These are phyloP conservation scores for Verbena officinalis DNA, from an alignment of 257 asterid species.

Conservation along the genomic window DNA sequence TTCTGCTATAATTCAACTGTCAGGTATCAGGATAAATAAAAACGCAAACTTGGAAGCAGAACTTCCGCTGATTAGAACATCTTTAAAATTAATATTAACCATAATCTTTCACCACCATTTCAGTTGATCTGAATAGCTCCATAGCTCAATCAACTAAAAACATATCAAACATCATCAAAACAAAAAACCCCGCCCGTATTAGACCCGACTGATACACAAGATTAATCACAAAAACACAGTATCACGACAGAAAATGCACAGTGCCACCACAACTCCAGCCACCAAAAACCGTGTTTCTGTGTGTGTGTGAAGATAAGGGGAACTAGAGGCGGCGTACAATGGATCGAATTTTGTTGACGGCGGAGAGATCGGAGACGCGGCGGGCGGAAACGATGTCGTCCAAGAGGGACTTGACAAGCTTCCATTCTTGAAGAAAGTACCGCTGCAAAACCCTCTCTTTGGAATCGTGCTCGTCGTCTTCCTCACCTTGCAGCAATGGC, in stretches of 20 bases:
- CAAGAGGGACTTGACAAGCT: slow-evolving; percentile 76
- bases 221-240: slow-evolving; percentile 1
- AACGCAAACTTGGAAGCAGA: slow-evolving; percentile 12
- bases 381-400: slow-evolving; percentile 67
- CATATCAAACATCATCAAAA: not conserved
- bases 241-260: not conserved
- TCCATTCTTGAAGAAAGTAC: slow-evolving; percentile 94
- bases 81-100: slow-evolving; percentile 4
- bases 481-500: slow-evolving; percentile 39
- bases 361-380: slow-evolving; percentile 65
- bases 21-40: not conserved
- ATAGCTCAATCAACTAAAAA: not conserved
- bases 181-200: not conserved
- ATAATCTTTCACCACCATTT: slow-evolving; percentile 6
- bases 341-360: slow-evolving; percentile 83
- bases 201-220: not conserved
- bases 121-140: slow-evolving; percentile 10
- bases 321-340: slow-evolving; percentile 54
- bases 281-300: not conserved
- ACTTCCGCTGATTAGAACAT: not conserved
- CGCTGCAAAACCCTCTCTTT: slow-evolving; percentile 74
- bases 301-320: slow-evolving; percentile 13
- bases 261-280: not conserved
- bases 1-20: slow-evolving; percentile 13
- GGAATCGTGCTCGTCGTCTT: slow-evolving; percentile 84